Evolutionary conservation across 192 early-diverging fungal genomes (phyloP), one percentile per base, ranked within the genome.

Genomic region (Haplosporangium gracile): DNA sequence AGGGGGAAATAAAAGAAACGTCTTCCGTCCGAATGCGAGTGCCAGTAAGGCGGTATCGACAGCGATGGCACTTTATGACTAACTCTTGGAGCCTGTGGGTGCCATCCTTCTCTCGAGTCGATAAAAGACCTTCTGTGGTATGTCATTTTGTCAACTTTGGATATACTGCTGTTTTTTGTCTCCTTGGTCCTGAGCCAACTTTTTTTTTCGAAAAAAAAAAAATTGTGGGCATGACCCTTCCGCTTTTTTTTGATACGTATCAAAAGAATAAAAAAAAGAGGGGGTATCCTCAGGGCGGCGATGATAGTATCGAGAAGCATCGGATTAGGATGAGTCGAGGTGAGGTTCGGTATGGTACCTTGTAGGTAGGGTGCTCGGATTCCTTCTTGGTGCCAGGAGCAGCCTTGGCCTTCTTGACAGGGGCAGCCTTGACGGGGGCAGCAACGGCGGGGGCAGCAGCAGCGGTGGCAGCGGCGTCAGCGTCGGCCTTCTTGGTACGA

Each of bases 311-410:
- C 22, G 45, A 32, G 71, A 53, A 49, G 22, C 2, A 15, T 71
- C 55, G 6, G n/a, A 6, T 60, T 1, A 26, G n/a, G 55, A 60
- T n/a, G n/a, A 26, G 55, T 26, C 55, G 24, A 60, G 36, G 26
- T 72, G 42, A 6, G 42, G 20, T 29, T 13, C 49, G 26, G 51
- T 36, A 49, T 42, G 36, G 38, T 85, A 85, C 83, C 83, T 85
- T 85, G 78, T 85, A 85, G 70, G 83, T 76, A 63, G 83, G 83
- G 74, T 83, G 82, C 38, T 83, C 82, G 43, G 83, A 55, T 26
- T 79, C 83, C 83, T 85, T 85, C 83, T 80, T 80, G 77, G 68
- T 18, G 55, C 74, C 68, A 40, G 82, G n/a, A 47, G 82, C 45
- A 5, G 57, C 63, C 71, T 80, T 80, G 8, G 65, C 65, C 77